Evolutionary conservation across 2,329 filamentous ascomycete species (phyloP), one percentile per base, ranked within the genome.

Genomic region (Nigrospora sphaerica): DNA sequence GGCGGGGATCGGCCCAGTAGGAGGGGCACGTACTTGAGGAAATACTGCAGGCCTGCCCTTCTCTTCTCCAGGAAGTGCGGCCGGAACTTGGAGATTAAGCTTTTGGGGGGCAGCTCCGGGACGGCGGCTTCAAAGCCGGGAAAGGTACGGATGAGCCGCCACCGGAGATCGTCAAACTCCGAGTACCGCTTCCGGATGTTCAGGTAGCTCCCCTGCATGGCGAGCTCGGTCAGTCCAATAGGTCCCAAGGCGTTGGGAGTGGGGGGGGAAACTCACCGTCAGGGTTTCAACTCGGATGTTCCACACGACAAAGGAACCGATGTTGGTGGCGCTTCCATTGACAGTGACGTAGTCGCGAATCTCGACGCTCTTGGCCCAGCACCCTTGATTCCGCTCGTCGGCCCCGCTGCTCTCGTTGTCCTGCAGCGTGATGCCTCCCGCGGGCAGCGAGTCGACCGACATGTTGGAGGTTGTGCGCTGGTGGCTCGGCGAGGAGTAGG

Each of bases 281-380:
- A 97, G 70, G 4, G 90, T 96, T 63, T 93, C 83, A 39, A 98
- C 88, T 41, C 77, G 81, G 58, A 93, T 90, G 61, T 89, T 93
- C 88, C 88, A 98, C 9, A 95, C 90, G 2, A 96, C 88, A 69
- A 97, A 98, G 2, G 91, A 87, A n/a, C 92, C 92, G 28, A 81
- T 74, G 53, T 73, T 78, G 13, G 73, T 77, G 33, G 73, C 63
- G 51, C 75, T 74, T 43, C 77, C 73, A 49, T 80, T 78, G 39
- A 85, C 73, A 17, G 80, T 56, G 12, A 77, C 75, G 59, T 78
- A 68, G 57, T 80, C 76, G 34, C 73, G 69, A 37, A 85, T 72
- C 53, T 77, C 71, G 45, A 83, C 81, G 59, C 77, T 81, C 64
- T 72, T 76, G 31, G 81, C 81, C 81, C 81, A 85, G 63, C 80